Base-by-base conservation (phyloP, 2,329 filamentous ascomycete species). In the Fusarium tanahbumbuense region DNA sequence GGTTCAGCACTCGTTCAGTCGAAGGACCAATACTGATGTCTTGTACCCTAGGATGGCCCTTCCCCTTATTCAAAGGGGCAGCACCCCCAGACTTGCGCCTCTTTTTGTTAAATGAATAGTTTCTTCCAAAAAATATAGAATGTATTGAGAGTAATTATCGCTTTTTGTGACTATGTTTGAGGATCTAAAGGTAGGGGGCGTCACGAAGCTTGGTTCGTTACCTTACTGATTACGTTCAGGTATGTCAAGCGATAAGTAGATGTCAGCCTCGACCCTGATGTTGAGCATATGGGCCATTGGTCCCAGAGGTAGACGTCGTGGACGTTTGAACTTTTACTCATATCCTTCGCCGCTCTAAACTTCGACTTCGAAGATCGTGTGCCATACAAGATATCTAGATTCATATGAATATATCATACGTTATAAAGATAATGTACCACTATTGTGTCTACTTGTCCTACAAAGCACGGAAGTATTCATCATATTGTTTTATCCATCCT, bases 21-120 rank as follows among this genome's bases (percentile, higher is more conserved):
- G 60, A 72, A 67, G 67, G 61, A 72, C 62, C 62, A 66, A 62
- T 75, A 64, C 74, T 76, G 74, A 76, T 76, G 60, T 75, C 71
- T 66, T 76, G 73, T 76, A 70, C 73, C 73, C 59, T 76, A 76
- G 74, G 73, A 76, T 75, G 74, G 73, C 68, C 60, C 61, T 68
- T 52, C 57, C 56, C 73, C 61, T 61, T 47, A 53, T 50, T 32
- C 37, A 46, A 65, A 68, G 69, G 63, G 64, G 64, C 42, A 68
- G 57, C 56, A 68, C 56, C 73, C 55, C 55, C 73, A 73, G 63
- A 66, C 44, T 56, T 69, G 44, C 54, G 44, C 53, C 53, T 45
- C 42, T 64, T 44, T 48, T 64, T 56, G 18, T 72, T 57, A 62
- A 65, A 54, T 67, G 67, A 69, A 62, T 71, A 71, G 68, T 66